Evolutionary conservation across 345 rosid genomes (phyloP).

Genomic region (Aquilaria yunnanensis): DNA sequence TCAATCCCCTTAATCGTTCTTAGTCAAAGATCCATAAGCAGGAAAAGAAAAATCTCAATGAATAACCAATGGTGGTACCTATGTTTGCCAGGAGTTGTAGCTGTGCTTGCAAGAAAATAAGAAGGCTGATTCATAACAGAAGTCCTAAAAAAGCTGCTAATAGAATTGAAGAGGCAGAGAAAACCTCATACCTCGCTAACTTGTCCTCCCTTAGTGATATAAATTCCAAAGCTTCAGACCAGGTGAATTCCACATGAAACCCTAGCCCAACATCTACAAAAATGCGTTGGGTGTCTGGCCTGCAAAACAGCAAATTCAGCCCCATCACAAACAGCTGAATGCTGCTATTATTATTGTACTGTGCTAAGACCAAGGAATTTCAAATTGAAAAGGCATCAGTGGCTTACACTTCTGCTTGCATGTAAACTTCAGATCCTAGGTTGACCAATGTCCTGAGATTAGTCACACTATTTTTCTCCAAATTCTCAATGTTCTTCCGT

Average conservation of each 20-base stretch:
- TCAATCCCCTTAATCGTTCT: too few species aligned
- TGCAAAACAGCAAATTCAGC: constrained; percentile 15
- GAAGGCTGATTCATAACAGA: background rate
- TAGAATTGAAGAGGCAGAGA: constrained; percentile 1
- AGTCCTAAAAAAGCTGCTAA: constrained; percentile 5
- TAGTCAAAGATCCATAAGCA: too few species aligned
- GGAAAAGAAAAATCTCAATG: too few species aligned
- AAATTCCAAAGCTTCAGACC: constrained; percentile 71
- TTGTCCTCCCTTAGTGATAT: constrained; percentile 58
- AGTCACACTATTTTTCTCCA: constrained; percentile 74
- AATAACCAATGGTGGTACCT: too few species aligned
- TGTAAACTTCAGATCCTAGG: constrained; percentile 91
- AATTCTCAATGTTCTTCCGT: constrained; percentile 59
- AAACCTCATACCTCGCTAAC: constrained; percentile 38
- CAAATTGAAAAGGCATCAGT: constrained; percentile 4
- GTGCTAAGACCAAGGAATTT: background rate
- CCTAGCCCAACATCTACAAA: constrained; percentile 77
- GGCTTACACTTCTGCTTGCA: constrained; percentile 94
- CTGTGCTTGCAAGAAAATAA: too few species aligned
- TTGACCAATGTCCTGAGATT: constrained; percentile 84
- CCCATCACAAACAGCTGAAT: background rate
- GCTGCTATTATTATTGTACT: background rate
- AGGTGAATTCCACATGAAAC: constrained; percentile 77
- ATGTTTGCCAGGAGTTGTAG: too few species aligned
- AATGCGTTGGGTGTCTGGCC: constrained; percentile 61